Conservation (phyloP, 148 eudicot genomes). For the Camellia granthamiana region DNA sequence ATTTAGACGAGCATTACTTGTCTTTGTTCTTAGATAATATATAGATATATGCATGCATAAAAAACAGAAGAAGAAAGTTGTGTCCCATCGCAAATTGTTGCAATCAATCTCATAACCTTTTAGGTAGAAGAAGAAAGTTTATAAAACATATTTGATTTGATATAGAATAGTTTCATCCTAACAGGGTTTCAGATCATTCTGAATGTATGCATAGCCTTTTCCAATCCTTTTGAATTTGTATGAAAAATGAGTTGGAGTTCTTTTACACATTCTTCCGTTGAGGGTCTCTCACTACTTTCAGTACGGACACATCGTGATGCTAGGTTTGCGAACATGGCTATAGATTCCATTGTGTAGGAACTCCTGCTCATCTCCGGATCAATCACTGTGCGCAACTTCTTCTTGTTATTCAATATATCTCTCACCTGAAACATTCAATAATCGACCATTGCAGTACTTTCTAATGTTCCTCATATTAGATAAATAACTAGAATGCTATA, state of each 20-base stretch:
- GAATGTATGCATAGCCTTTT: slow-evolving; percentile 72
- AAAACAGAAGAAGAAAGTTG: not conserved
- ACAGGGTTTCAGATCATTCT: slow-evolving; percentile 52
- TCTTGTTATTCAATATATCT: slow-evolving; percentile 67
- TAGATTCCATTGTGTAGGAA: slow-evolving; percentile 82
- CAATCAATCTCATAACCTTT: not conserved
- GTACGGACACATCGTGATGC: slow-evolving; percentile 82
- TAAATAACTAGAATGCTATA: not conserved
- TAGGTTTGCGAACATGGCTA: slow-evolving; percentile 77
- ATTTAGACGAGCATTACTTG: not conserved
- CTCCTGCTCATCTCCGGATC: slow-evolving; percentile 75
- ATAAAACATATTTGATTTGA: not conserved
- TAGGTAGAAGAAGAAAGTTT: not conserved
- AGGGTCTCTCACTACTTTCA: slow-evolving; percentile 84
- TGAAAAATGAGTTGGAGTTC: slow-evolving; percentile 69
- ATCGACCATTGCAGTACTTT: not conserved
- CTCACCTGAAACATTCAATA: slow-evolving; percentile 49
- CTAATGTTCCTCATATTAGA: not conserved
- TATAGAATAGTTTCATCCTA: not conserved
- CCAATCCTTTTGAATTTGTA: slow-evolving; percentile 74
- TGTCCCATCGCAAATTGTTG: not conserved
- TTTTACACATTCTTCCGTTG: slow-evolving; percentile 74
- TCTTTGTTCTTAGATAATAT: not conserved
- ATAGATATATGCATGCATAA: not conserved
- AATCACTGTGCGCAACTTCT: slow-evolving; percentile 68